A percentile compares a stretch with the other conserved stretches of the same genome.
Conservation (phyloP, 495 filamentous ascomycete genomes). For the Hapsidospora chrysogenum region DNA sequence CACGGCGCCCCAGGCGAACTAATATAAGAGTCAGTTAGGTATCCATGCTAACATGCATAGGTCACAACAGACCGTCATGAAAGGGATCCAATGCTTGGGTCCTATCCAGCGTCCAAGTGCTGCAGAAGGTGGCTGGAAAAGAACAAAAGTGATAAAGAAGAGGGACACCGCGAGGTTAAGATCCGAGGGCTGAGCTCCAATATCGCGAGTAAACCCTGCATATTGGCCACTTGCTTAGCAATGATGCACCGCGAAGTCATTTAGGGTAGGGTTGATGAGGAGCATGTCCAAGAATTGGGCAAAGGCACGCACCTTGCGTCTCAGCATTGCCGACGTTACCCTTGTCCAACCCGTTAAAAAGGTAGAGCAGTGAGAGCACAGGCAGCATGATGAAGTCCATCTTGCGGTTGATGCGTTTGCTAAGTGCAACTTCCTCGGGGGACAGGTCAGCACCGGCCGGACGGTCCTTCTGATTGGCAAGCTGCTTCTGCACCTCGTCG, state of each 20-base stretch:
- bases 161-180: constrained; percentile 35
- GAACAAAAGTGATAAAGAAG: constrained; percentile 40
- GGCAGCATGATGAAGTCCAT: constrained; percentile 19
- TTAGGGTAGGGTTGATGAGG: too few relatives aligned
- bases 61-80: constrained; percentile 25
- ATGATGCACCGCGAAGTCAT: too few relatives aligned
- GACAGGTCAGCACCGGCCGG: too few relatives aligned
- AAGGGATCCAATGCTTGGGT: constrained; percentile 33
- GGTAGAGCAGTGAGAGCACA: constrained; percentile 18
- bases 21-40: constrained; percentile 1
- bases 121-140: constrained; percentile 36
- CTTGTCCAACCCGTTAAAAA: constrained; percentile 21
- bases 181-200: constrained; percentile 18
- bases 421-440: background rate
- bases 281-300: background rate
- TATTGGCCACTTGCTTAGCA: too few relatives aligned
- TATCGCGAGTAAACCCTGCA: constrained; percentile 14
- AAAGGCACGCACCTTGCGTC: constrained; percentile 12
- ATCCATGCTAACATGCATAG: constrained; percentile 1
- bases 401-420: constrained; percentile 11
- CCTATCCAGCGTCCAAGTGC: constrained; percentile 36
- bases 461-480: too few relatives aligned
- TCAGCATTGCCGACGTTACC: constrained; percentile 30
- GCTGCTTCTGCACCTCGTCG: too few relatives aligned
- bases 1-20: constrained; percentile 31